Evolutionary conservation across 2,329 filamentous ascomycete species (phyloP).

Genomic region (Pseudogymnoascus sp.): DNA sequence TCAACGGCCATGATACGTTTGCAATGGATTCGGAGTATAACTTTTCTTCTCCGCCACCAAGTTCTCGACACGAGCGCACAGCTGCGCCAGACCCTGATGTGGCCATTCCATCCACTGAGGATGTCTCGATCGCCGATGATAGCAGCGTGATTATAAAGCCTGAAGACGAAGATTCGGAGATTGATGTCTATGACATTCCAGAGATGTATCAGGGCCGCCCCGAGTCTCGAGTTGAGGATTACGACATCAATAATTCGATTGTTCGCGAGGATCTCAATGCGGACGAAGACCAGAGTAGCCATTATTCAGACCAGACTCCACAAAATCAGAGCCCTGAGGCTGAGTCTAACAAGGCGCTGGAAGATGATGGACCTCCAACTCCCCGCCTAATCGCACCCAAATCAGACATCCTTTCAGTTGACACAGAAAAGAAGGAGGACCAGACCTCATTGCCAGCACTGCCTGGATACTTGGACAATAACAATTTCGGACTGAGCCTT

Average conservation of each 20-base stretch:
- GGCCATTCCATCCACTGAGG: conserved; percentile 80
- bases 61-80: neutral
- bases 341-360: conserved; percentile 23
- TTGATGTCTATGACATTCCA: conserved; percentile 58
- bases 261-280: conserved; percentile 17
- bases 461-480: conserved; percentile 40
- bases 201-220: conserved; percentile 51
- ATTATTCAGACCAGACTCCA: conserved; percentile 40
- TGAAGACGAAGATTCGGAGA: conserved; percentile 47
- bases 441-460: conserved; percentile 23
- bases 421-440: conserved; percentile 17
- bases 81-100: conserved; percentile 63
- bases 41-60: conserved; percentile 51
- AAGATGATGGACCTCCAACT: conserved; percentile 44
- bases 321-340: conserved; percentile 20
- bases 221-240: conserved; percentile 41
- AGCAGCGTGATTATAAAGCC: conserved; percentile 59
- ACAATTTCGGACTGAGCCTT: conserved; percentile 46
- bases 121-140: conserved; percentile 45
- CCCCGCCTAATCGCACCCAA: conserved; percentile 39
- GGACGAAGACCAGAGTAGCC: conserved; percentile 34
- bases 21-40: conserved; percentile 54
- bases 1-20: conserved; percentile 55
- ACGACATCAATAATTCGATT: conserved; percentile 43
- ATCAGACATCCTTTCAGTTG: conserved; percentile 18